Conservation (phyloP, 2,329 filamentous ascomycete genomes). For the Ophiocordyceps camponoti-leonardi region DNA sequence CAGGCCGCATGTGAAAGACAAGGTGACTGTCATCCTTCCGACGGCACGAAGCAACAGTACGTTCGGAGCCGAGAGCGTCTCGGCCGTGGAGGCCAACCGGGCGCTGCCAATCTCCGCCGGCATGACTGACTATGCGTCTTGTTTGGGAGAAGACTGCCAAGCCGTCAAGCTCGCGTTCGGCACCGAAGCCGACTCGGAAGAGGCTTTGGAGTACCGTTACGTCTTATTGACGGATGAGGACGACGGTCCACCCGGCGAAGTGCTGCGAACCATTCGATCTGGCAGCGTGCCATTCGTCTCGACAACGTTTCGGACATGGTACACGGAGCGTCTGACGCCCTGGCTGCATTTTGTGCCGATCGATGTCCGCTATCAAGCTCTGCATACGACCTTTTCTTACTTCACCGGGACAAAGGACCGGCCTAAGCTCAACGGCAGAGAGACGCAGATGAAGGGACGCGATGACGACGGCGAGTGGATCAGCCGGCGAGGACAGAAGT, state of each 20-base stretch:
- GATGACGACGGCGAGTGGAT: constrained; percentile 43
- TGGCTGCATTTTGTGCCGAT: constrained; percentile 74
- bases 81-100: constrained; percentile 33
- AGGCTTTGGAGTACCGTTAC: constrained; percentile 49
- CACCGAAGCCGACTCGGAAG: constrained; percentile 17
- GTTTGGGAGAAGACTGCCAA: constrained; percentile 26
- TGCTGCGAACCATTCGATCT: constrained; percentile 49
- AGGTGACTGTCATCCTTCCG: constrained; percentile 40
- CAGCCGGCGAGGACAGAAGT: constrained; percentile 44
- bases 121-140: constrained; percentile 39
- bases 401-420: constrained; percentile 41
- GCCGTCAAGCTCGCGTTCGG: constrained; percentile 14
- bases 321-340: constrained; percentile 52
- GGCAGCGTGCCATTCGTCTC: constrained; percentile 52
- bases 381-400: constrained; percentile 60
- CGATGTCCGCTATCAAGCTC: constrained; percentile 53
- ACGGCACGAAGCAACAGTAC: constrained; percentile 14
- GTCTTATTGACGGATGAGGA: constrained; percentile 58
- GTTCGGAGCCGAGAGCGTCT: constrained; percentile 38
- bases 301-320: constrained; percentile 64
- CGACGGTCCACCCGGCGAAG: constrained; percentile 40
- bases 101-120: constrained; percentile 38
- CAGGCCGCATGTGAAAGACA: constrained; percentile 31
- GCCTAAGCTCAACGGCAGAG: constrained; percentile 24
- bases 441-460: constrained; percentile 29